Base-by-base conservation (phyloP, 495 filamentous ascomycete genomes). In the Evernia prunastri region DNA sequence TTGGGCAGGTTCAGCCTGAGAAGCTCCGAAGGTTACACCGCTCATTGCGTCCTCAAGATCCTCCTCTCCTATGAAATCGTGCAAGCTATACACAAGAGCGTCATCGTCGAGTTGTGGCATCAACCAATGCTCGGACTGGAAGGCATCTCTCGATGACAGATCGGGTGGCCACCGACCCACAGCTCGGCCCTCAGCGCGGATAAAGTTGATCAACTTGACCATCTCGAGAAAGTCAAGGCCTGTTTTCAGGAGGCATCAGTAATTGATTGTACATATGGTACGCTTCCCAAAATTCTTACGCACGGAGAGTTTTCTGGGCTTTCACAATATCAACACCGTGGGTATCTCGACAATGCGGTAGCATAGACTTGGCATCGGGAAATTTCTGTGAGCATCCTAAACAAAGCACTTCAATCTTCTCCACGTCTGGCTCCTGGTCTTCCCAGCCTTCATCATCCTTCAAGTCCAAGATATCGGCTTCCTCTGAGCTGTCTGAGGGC, bases 41-140 rank as follows among this genome's bases (percentile, higher is more conserved):
- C 36, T 29, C n/a, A 54, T 42, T 18, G 12, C 17, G n/a, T 60
- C 56, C 29, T 61, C 66, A 59, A 59, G 36, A 23, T 64, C 64
- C 40, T 64, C 64, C 40, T 76, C 67, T 43, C 78, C 77, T 13
- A 81, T 77, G 51, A 94, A 74, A 47, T 96, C 93, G 65, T 94
- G 92, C 58, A 97, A 77, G 57, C 82, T 87, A 65, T 93, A 89
- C 39, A 97, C 79, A 45, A 96, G 78, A 18, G 92, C 87, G 66
- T 97, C 92, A 69, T 96, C 91, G 68, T 95, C 89, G n/a, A 97
- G 74, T 13, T 89, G 86, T 2, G 92, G 93, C 74, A 89, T 87
- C 59, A 96, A 74, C 69, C 86, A 94, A 59, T 79, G 74, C 61
- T 97, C 92, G 61, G 90, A 85, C 36, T 86, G 78, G 67, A 95